Evolutionary conservation across 2,329 filamentous ascomycete genomes (phyloP), one percentile per base, ranked within the genome.

Genomic region (Aspergillus sp.): DNA sequence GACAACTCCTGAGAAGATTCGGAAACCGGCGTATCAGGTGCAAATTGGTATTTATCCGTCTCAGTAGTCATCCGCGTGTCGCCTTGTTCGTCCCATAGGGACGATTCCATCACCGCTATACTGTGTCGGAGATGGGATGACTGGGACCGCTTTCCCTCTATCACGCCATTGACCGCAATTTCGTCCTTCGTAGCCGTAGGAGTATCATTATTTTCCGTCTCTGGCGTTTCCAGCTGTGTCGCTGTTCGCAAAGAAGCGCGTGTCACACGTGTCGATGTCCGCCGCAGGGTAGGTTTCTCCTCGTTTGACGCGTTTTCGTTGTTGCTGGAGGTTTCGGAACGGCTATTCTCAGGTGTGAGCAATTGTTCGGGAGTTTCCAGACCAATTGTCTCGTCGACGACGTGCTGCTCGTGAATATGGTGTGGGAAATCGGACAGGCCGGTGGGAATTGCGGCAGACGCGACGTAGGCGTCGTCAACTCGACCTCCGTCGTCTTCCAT

Each of bases 291-390:
- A 29, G 58, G 54, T 49, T 64, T 63, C 5, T 39, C 36, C 36
- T 39, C 63, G 29, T 51, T 53, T 8, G 56, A 39, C 53, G 61
- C 60, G 54, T 65, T 61, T 48, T 66, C 63, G 54, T 64, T 64
- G 52, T 65, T 66, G 54, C 66, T 70, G 4, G 67, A 68, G 2
- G 66, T 68, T 47, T 70, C 68, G n/a, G 67, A 71, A 45, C 63
- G 66, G 49, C 68, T 70, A 36, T 68, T 67, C 46, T 69, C 67
- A 45, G 68, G 68, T 2, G 68, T 71, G 12, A 70, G 59, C n/a
- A 69, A 59, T 50, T 69, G 64, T 54, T 65, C 65, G 12, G 65
- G 59, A 12, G 65, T 58, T 42, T 68, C 64, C 34, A 66, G 57
- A 42, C 52, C 58, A 54, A 61, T 65, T 45, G 55, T 53, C 45